A percentile compares a stretch with the other conserved stretches of the same genome.
These are phyloP conservation scores for Volutella citrinella DNA, from an alignment of 2,329 filamentous ascomycete species.

Conservation along the genomic window DNA sequence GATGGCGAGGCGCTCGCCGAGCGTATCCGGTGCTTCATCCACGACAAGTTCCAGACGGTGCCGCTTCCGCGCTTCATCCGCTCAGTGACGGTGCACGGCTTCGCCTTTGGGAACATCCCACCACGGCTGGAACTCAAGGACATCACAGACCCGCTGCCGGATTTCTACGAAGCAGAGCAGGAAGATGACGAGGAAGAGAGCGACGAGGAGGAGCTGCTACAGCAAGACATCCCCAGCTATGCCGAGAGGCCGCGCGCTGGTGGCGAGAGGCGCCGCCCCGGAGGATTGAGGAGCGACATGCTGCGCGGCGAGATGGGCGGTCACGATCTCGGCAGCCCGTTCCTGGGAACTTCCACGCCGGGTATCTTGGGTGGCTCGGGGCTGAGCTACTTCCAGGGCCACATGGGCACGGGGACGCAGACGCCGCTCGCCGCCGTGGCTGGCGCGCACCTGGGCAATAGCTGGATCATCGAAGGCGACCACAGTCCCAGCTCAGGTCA, in stretches of 20 bases:
- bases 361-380: conserved; percentile 71
- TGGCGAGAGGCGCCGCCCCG: conserved; percentile 22
- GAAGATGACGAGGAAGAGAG: conserved; percentile 46
- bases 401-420: conserved; percentile 72
- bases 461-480: conserved; percentile 29
- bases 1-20: conserved; percentile 84
- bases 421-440: conserved; percentile 79
- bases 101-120: conserved; percentile 81
- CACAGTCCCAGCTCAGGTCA: conserved; percentile 29
- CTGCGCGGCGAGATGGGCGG: conserved; percentile 30
- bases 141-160: conserved; percentile 89
- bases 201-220: conserved; percentile 28
- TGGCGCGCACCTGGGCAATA: conserved; percentile 51
- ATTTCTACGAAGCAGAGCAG: conserved; percentile 88
- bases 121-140: conserved; percentile 92
- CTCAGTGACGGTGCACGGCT: conserved; percentile 89
- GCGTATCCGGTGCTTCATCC: conserved; percentile 86
- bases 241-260: conserved; percentile 10
- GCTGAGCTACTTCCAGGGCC: conserved; percentile 79
- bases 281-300: conserved; percentile 28
- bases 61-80: conserved; percentile 93
- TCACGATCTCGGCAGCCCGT: conserved; percentile 52
- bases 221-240: conserved; percentile 16
- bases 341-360: conserved; percentile 57
- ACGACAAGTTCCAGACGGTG: conserved; percentile 92